Evolutionary conservation across 148 eudicot genomes (phyloP).

Genomic region (Euryodendron excelsum): DNA sequence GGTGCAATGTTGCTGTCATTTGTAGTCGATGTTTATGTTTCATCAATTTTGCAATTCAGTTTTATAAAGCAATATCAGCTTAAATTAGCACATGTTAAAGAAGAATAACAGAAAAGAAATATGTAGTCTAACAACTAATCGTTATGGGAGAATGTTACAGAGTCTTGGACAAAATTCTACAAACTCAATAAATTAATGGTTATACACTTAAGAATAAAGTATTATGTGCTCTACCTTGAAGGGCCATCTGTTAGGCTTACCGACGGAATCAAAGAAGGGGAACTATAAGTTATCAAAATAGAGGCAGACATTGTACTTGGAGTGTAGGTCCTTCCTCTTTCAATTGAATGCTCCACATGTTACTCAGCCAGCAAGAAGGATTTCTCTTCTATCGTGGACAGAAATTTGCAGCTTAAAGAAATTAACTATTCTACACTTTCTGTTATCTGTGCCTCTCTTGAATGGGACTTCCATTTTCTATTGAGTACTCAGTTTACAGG

Average conservation of each 20-base stretch:
- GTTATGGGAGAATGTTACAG: neutral
- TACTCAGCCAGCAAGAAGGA: neutral
- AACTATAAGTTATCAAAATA: neutral
- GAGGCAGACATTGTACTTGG: neutral
- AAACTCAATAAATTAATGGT: neutral
- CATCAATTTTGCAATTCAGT: conserved; percentile 2
- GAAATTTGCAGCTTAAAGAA: neutral
- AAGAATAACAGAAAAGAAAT: neutral
- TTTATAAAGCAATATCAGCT: conserved; percentile 9
- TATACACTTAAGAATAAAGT: neutral
- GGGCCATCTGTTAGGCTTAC: neutral
- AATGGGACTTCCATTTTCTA: neutral
- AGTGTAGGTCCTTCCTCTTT: neutral
- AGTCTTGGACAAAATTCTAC: neutral
- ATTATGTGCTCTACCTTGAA: neutral
- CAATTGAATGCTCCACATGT: neutral
- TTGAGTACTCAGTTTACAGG: neutral
- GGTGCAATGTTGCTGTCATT: conserved; percentile 12
- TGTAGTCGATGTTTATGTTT: conserved; percentile 16
- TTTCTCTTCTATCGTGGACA: neutral
- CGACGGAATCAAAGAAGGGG: neutral
- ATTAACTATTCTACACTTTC: neutral
- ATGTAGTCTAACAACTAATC: neutral
- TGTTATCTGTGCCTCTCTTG: neutral
- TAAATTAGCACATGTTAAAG: neutral